These are phyloP conservation scores for Trichosporon asahii DNA, from an alignment of 1,284 basidiomycete species.

Conservation along the genomic window DNA sequence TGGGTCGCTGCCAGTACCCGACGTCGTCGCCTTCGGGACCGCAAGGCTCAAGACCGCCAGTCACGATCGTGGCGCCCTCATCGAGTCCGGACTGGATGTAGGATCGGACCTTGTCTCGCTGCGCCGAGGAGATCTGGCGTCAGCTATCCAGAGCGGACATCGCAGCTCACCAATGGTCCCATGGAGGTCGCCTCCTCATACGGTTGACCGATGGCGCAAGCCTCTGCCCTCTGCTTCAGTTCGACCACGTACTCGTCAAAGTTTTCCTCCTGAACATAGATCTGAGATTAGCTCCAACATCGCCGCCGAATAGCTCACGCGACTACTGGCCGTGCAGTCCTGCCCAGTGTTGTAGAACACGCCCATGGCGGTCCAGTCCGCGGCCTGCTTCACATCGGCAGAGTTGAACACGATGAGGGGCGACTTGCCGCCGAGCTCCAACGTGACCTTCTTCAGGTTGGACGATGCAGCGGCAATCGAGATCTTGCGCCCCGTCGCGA, in stretches of 20 bases:
- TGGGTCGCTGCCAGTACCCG: constrained; percentile 52
- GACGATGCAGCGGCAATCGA: constrained; percentile 76
- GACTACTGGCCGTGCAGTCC: constrained; percentile 60
- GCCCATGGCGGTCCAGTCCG: constrained; percentile 51
- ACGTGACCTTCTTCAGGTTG: constrained; percentile 70
- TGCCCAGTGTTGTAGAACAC: constrained; percentile 45
- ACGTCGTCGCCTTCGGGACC: constrained; percentile 28
- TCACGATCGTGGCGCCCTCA: constrained; percentile 74
- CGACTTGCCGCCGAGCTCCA: constrained; percentile 58
- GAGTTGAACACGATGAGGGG: constrained; percentile 54
- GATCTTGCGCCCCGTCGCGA: constrained; percentile 77
- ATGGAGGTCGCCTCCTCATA: constrained; percentile 69
- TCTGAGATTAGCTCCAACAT: constrained; percentile 44
- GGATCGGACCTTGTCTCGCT: constrained; percentile 82
- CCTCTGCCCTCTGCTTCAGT: constrained; percentile 66
- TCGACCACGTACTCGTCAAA: constrained; percentile 72
- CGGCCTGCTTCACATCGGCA: constrained; percentile 69
- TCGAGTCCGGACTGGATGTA: constrained; percentile 85
- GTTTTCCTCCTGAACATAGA: constrained; percentile 80
- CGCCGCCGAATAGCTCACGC: constrained; percentile 63
- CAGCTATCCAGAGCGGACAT: constrained; percentile 67
- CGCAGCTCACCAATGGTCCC: constrained; percentile 93
- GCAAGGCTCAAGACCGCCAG: constrained; percentile 64
- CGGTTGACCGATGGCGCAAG: constrained; percentile 66
- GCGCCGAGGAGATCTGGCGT: constrained; percentile 70